Evolutionary conservation across 139 green algal genomes (phyloP), one percentile per base, ranked within the genome.

Genomic region (Zygnema cylindricum): DNA sequence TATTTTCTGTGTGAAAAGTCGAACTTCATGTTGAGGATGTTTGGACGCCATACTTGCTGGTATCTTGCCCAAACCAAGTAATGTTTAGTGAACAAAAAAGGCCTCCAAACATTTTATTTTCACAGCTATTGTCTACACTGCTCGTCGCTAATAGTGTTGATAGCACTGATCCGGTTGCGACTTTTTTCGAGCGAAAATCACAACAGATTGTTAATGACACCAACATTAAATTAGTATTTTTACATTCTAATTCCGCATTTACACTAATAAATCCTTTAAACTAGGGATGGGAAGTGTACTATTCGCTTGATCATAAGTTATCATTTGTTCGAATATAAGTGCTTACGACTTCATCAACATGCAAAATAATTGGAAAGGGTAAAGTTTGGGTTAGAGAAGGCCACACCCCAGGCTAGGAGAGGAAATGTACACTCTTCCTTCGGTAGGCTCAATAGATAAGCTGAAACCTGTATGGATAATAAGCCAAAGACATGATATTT

Each of bases 381-480:
- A 79, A 79, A 3, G 38, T 25, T 25, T 16, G 71, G 11, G 11
- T 25, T 16, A 16, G 38, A 25, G 40, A 16, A 79, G 40, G 11
- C 3, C 39, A 49, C 16, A 79, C 71, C 41, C 71, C 71, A 43
- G 11, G 71, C 38, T 25, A 49, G 40, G 11, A 43, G 7, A 79
- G 38, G 39, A 79, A 43, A 79, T 79, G 39, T 79, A 11, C 41
- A 79, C 11, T 49, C 38, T 25, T 79, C 71, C 16, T 43, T 57
- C 16, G 71, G 71, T 79, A 79, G 7, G 39, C 41, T 49, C 71
- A 79, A 79, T 3, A 57, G 7, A 43, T 49, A 79, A 25, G 71
- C 71, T 16, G 39, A 3, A 11, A 49, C 41, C 71, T 79, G 38
- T 11, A 79, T 49, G 11, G 7, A 79, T 25, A 79, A 79, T 57